Evolutionary conservation across 768 basidiomycete genomes (phyloP).

Genomic region (Rhodotorula graminis): DNA sequence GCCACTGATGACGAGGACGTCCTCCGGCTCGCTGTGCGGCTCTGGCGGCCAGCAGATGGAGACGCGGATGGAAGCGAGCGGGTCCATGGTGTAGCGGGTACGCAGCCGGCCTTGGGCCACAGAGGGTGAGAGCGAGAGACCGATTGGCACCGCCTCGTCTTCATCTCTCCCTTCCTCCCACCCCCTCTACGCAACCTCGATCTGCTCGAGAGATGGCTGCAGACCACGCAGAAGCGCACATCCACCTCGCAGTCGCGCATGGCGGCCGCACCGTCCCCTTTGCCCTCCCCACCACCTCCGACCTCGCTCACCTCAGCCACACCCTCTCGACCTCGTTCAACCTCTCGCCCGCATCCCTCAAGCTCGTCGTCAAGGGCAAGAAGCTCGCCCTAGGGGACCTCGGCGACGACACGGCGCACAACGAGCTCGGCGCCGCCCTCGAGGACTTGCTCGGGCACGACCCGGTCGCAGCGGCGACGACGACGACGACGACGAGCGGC

Average conservation of each 20-base stretch:
- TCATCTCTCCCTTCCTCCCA: background rate
- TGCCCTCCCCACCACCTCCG: background rate
- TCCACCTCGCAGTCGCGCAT: constrained; percentile 7
- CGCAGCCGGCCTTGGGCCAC: no score
- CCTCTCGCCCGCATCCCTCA: constrained; percentile 22
- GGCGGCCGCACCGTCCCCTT: constrained; percentile 18
- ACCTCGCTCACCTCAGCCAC: background rate
- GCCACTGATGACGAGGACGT: constrained; percentile 21
- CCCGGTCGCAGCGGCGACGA: background rate
- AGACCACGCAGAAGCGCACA: background rate
- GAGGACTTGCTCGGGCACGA: background rate
- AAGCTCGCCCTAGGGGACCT: constrained; percentile 1
- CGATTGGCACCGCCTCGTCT: background rate
- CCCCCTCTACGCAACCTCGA: background rate
- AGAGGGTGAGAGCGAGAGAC: no score
- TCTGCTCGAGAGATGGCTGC: background rate
- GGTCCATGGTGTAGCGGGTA: background rate
- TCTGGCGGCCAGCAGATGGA: constrained; percentile 28
- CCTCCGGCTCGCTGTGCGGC: constrained; percentile 8
- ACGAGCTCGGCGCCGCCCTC: background rate
- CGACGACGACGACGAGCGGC: background rate
- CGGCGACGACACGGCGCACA: background rate
- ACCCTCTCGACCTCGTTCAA: constrained; percentile 1
- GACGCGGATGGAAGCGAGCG: constrained; percentile 24
- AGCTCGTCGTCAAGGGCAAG: constrained; percentile 35